These are phyloP conservation scores for Pascua sp. DNA, from an alignment of 1,284 basidiomycete species.

Conservation along the genomic window DNA sequence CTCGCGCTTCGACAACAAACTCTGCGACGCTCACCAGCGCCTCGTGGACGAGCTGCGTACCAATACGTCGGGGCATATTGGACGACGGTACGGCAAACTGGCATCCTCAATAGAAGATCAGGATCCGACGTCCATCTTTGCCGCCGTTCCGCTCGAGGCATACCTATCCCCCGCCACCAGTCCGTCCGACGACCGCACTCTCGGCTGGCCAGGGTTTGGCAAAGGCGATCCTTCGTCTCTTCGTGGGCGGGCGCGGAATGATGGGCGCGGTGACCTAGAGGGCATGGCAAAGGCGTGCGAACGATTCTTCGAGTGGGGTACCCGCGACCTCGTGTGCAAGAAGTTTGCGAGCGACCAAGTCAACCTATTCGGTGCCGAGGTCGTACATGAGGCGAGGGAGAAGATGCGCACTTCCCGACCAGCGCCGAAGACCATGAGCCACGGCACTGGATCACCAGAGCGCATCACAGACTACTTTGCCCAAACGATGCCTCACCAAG, in stretches of 20 bases:
- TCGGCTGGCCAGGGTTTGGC: slow-evolving; percentile 45
- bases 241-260: slow-evolving; percentile 32
- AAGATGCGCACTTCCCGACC: no score
- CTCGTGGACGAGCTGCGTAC: slow-evolving; percentile 67
- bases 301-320: slow-evolving; percentile 84
- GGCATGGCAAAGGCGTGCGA: slow-evolving; percentile 73
- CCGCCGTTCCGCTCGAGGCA: slow-evolving; percentile 62
- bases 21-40: slow-evolving; percentile 59
- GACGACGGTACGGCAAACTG: slow-evolving; percentile 57
- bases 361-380: slow-evolving; percentile 33
- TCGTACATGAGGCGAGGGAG: slow-evolving; percentile 28
- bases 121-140: slow-evolving; percentile 55
- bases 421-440: background rate
- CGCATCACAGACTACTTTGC: slow-evolving; percentile 22
- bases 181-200: slow-evolving; percentile 14
- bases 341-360: slow-evolving; percentile 39
- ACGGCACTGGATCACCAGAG: background rate
- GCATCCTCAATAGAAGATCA: slow-evolving; percentile 59
- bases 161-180: slow-evolving; percentile 62
- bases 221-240: slow-evolving; percentile 14
- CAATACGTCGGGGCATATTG: slow-evolving; percentile 61
- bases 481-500: slow-evolving; percentile 4
- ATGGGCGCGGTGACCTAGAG: slow-evolving; percentile 55
- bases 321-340: slow-evolving; percentile 56
- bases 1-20: slow-evolving; percentile 23